Base-by-base conservation (phyloP, 345 rosid species). In the Hibiscus syriacus region DNA sequence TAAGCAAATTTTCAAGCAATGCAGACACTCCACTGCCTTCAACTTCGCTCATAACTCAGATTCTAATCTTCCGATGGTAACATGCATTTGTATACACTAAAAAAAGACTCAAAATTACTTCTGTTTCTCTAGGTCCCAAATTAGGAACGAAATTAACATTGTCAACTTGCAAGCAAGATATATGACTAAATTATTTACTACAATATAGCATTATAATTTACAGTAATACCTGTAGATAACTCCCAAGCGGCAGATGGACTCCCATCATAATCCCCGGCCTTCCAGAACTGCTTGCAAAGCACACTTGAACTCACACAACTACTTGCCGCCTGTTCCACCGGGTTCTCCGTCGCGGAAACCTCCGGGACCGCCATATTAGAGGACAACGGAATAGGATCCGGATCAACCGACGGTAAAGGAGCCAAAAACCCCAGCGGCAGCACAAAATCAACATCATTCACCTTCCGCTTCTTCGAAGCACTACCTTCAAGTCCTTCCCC, bases 181-280 rank as follows among this genome's bases (percentile, higher is more conserved):
- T 6, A 55, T 2, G 10, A 52, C 27, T 10, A 52, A 52, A 52
- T 3, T 52, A 49, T 23, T 49, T 38, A n/a, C 5, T 19, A 55
- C 0, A 55, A 55, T 2, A 5, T 26, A 14, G 14, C 13, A 54
- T 13, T 13, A 14, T 6, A 55, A 26, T 17, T 16, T 6, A 56
- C 27, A 59, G 1, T 59, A 29, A 52, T 74, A 92, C 94, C 94
- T 12, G 85, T 78, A 72, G 79, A 43, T 25, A 73, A 57, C 53
- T 78, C 84, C 90, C 92, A 83, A 61, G 70, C 77, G 55, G 73
- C 76, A 16, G 72, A 73, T 29, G 85, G 71, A 12, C 72, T 72
- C 55, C 87, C 96, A 52, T 84, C 92, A 39, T 83, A 90, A 39
- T 93, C 98, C 29, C 96, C 97, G 13, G 98, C 97, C 78, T 88